Evolutionary conservation across 768 basidiomycete species (phyloP), one percentile per base, ranked within the genome.

Genomic region (Agrocybe chaxingu): DNA sequence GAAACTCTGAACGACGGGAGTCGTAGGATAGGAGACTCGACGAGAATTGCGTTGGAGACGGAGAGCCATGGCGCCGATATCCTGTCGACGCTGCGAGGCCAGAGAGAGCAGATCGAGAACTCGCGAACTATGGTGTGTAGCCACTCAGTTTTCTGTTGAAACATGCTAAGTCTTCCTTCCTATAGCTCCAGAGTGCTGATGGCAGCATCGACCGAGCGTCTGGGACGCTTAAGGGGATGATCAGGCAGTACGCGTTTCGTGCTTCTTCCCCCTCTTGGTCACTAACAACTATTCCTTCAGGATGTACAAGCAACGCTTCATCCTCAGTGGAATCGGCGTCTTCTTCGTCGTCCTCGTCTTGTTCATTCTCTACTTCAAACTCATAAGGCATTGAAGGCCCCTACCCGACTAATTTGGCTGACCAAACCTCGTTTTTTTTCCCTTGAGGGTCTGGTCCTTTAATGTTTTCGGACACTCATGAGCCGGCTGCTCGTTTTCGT

Each of bases 1-100:
- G 75, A 87, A 54, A 75, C 78, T 8, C 69, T 98, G 39, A 76
- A 80, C 18, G 92, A 96, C 61, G 91, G 92, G 1, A 76, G 78
- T 9, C 67, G 86, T 38, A 69, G 95, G 45, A 65, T 97, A 48
- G 75, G 81, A 45, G 89, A 92, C 42, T 86, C 85, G 9, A 92
- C 93, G 44, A 73, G 92, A 7, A 75, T 97, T 29, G 95, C 94
- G n/a, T 70, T 97, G 32, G 92, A 97, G 75, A 89, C 94, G 5
- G 95, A 97, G 68, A 84, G 88, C 60, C 78, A 92, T 34, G 95
- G 95, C 1, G 87, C 91, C 4, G 92, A 92, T 58, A 96, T 97
- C 57, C 60, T 98, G 66, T 69, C 85, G 57, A 87, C 79, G 57
- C 71, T 98, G 61, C 71, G 90, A 50, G 77, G 79, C 0, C 95